Evolutionary conservation across 2,329 filamentous ascomycete species (phyloP).

Genomic region (Alternaria ventricosa): DNA sequence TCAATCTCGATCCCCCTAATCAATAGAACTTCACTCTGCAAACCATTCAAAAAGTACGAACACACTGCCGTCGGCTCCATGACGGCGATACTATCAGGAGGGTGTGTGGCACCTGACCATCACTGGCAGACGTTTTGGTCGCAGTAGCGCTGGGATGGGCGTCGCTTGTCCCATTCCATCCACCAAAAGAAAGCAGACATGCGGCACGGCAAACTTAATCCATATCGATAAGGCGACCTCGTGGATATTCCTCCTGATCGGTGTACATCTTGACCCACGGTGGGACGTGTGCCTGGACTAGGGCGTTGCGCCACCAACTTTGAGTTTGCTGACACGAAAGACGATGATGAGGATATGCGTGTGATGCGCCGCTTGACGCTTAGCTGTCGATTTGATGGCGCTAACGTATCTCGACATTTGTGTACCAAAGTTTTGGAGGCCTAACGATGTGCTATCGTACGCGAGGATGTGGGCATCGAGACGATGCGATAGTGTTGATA

Average conservation of each 20-base stretch:
- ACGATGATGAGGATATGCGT: not conserved
- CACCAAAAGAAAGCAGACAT: constrained; percentile 4
- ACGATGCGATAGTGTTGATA: not conserved
- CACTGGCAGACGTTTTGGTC: constrained; percentile 3
- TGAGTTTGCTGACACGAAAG: not conserved
- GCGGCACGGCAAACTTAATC: constrained; percentile 10
- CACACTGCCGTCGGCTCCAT: constrained; percentile 1
- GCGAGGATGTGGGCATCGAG: not conserved
- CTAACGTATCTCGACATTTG: not conserved
- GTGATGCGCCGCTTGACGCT: not conserved
- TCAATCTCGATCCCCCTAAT: not conserved
- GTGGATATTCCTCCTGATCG: not conserved
- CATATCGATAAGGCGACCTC: constrained; percentile 9
- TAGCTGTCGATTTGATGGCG: not conserved
- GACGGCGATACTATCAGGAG: constrained; percentile 1
- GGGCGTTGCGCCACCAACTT: constrained; percentile 15
- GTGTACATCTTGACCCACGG: constrained; percentile 9
- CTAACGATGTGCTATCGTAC: not conserved
- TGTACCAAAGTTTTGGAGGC: not conserved
- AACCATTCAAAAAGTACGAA: not conserved
- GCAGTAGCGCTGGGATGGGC: constrained; percentile 8
- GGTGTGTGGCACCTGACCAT: constrained; percentile 5
- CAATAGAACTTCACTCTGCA: not conserved
- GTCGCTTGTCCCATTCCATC: constrained; percentile 9
- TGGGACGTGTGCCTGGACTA: constrained; percentile 4